Evolutionary conservation across 2,329 filamentous ascomycete genomes (phyloP).

Genomic region (Colletotrichum sidae): DNA sequence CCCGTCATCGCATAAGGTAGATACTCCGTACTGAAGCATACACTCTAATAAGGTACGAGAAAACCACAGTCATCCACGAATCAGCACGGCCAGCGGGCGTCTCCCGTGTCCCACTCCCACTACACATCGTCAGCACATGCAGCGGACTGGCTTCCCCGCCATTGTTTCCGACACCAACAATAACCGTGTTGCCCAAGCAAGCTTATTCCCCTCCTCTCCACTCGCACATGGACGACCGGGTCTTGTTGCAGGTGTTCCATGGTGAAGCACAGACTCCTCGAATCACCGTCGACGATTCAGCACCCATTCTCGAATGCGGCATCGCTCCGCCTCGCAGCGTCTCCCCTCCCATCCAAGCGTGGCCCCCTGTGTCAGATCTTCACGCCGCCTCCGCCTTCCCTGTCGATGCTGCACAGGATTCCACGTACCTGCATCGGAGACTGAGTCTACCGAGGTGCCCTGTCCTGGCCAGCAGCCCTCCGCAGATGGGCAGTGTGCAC

Average conservation of each 20-base stretch:
- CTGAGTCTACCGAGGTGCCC: conserved; percentile 17
- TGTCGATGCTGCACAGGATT: conserved; percentile 3
- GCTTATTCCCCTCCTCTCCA: conserved; percentile 20
- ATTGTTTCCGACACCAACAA: conserved; percentile 12
- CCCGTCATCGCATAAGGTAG: conserved; percentile 11
- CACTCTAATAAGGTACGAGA: too few relatives aligned
- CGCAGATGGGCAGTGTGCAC: too few relatives aligned
- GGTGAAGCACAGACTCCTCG: conserved; percentile 18
- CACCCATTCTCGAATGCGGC: conserved; percentile 13
- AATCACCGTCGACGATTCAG: conserved; percentile 16
- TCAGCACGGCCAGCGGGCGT: conserved; percentile 8
- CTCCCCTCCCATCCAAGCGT: conserved; percentile 17
- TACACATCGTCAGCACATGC: too few relatives aligned
- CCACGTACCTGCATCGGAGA: conserved; percentile 21
- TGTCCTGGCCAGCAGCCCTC: background rate
- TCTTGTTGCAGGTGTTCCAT: conserved; percentile 28
- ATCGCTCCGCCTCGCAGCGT: conserved; percentile 18
- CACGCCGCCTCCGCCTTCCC: background rate
- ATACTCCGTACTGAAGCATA: background rate
- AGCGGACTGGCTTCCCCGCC: conserved; percentile 3
- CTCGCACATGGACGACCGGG: background rate
- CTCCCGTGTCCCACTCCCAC: background rate
- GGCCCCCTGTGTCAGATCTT: conserved; percentile 12
- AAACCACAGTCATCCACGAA: conserved; percentile 5
- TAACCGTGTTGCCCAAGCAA: background rate